These are phyloP conservation scores for Cryphonectria nitschkei DNA, from an alignment of 2,329 filamentous ascomycete genomes.

Conservation along the genomic window DNA sequence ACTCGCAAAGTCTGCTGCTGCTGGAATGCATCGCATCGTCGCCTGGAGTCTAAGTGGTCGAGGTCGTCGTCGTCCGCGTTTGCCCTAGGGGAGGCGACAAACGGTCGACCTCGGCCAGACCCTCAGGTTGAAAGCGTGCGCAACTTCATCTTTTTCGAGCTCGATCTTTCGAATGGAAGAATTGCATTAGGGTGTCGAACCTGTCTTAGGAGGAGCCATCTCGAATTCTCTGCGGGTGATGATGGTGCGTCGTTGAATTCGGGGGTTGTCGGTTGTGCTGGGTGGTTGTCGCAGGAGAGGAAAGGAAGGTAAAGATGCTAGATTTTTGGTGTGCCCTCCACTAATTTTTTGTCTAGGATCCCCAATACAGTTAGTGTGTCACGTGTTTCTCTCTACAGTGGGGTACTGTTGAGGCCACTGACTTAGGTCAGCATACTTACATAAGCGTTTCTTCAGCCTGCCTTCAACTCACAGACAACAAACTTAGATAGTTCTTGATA, in stretches of 20 bases:
- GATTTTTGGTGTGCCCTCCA: neutral
- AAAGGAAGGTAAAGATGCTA: neutral
- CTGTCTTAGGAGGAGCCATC: conserved; percentile 30
- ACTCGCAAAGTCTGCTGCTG: conserved; percentile 79
- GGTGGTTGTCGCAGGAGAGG: conserved; percentile 17
- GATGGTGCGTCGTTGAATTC: conserved; percentile 29
- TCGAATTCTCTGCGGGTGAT: conserved; percentile 29
- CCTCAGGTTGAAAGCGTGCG: conserved; percentile 29
- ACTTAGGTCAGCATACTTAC: conserved; percentile 4
- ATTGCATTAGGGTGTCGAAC: conserved; percentile 28
- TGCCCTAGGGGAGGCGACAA: conserved; percentile 3
- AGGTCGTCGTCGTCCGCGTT: conserved; percentile 18
- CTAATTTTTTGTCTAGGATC: neutral
- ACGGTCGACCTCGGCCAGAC: conserved; percentile 20
- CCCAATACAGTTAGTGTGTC: neutral
- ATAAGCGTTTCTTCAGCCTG: neutral
- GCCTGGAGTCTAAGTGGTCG: conserved; percentile 29
- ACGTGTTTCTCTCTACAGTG: neutral
- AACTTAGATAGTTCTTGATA: neutral
- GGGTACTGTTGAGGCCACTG: neutral
- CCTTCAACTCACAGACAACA: neutral
- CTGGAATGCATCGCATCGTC: conserved; percentile 56
- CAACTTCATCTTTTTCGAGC: conserved; percentile 31
- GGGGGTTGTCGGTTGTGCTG: conserved; percentile 24
- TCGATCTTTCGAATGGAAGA: conserved; percentile 15